These are phyloP conservation scores for Colletotrichum eleusines DNA, from an alignment of 2,329 filamentous ascomycete species.

Conservation along the genomic window DNA sequence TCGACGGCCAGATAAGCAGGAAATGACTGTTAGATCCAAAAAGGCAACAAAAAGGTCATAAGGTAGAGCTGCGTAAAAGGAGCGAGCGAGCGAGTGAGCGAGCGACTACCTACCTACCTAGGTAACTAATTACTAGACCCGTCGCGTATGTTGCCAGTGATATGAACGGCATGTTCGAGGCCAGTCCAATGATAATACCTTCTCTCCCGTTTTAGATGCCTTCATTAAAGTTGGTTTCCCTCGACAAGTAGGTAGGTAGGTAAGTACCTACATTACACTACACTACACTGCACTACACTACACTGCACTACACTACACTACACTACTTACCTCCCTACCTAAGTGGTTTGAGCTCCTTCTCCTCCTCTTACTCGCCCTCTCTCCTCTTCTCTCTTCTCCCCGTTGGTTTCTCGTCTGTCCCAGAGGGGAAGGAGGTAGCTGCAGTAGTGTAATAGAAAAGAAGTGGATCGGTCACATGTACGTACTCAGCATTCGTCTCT, in stretches of 20 bases:
- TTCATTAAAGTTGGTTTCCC: constrained; percentile 21
- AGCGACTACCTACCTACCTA: neutral
- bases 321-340: too few species aligned
- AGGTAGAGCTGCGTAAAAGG: too few species aligned
- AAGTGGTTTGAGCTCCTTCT: neutral
- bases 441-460: constrained; percentile 8
- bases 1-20: constrained; percentile 28
- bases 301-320: too few species aligned
- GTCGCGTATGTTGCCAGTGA: constrained; percentile 20
- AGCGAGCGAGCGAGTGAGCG: neutral
- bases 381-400: constrained; percentile 1
- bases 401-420: constrained; percentile 7
- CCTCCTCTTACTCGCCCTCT: constrained; percentile 1
- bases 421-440: neutral
- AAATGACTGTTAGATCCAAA: constrained; percentile 11
- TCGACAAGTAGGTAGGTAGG: neutral
- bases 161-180: constrained; percentile 11
- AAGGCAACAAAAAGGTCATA: constrained; percentile 6
- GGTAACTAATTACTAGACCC: constrained; percentile 24
- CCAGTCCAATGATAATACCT: constrained; percentile 4
- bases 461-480: neutral
- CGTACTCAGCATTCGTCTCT: constrained; percentile 15
- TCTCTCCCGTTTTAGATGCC: constrained; percentile 28
- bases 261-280: too few species aligned
- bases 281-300: too few species aligned